Evolutionary conservation across 176 grass and related monocot genomes (phyloP).

Genomic region (Stipa capillata): DNA sequence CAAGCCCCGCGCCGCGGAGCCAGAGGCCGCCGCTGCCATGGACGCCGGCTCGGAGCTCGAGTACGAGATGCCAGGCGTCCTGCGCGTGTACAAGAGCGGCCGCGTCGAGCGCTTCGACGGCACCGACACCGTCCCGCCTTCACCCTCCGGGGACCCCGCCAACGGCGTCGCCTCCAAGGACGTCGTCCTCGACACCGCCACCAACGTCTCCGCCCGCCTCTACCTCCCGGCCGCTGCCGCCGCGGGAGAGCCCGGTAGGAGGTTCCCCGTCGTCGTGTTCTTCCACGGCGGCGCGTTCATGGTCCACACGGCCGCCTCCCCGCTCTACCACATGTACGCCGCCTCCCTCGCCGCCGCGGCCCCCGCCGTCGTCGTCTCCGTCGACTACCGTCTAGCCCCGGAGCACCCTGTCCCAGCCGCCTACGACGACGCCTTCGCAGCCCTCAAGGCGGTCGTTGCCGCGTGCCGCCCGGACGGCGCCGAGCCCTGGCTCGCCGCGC

Average conservation of each 20-base stretch:
- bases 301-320: conserved; percentile 40
- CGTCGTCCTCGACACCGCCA: conserved; percentile 27
- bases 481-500: conserved; percentile 47
- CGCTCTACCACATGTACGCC: conserved; percentile 54
- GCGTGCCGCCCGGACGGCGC: conserved; percentile 8
- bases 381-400: conserved; percentile 61
- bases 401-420: conserved; percentile 69
- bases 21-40: background rate
- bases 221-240: conserved; percentile 23
- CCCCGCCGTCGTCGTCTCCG: conserved; percentile 47
- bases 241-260: background rate
- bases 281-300: conserved; percentile 91
- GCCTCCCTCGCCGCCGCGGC: conserved; percentile 27
- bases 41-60: conserved; percentile 1
- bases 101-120: conserved; percentile 51
- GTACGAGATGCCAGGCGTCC: conserved; percentile 26
- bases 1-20: background rate
- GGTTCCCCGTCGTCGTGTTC: conserved; percentile 65
- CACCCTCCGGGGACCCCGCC: conserved; percentile 29
- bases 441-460: conserved; percentile 43
- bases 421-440: conserved; percentile 68
- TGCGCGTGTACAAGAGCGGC: conserved; percentile 51
- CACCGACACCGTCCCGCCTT: conserved; percentile 40
- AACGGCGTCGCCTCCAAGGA: conserved; percentile 61
- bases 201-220: conserved; percentile 41